A percentile compares a stretch with the other conserved stretches of the same genome.
phyloP scores from a whole-genome alignment of 225 moss, liverwort and hornwort species.

The Antitrichia curtipendula region DNA sequence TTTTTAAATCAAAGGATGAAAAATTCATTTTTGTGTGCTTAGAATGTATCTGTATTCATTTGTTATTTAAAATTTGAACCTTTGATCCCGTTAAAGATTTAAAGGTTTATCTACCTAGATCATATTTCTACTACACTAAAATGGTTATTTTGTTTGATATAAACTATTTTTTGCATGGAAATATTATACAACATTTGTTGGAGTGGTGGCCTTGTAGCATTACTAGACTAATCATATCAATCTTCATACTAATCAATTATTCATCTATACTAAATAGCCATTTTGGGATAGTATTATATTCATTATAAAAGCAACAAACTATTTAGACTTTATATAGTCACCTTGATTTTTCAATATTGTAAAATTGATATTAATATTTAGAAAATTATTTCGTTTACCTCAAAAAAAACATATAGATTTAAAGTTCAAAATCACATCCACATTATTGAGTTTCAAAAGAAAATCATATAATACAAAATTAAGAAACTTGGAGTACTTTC shows the following conservation, averaged over 20 bases:
- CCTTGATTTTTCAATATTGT: too few species aligned
- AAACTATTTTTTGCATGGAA: background rate
- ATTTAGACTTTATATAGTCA: too few species aligned
- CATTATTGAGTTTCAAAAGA: background rate
- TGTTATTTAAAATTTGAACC: too few species aligned
- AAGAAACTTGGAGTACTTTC: background rate
- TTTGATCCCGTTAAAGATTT: accelerated
- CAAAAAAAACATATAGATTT: background rate
- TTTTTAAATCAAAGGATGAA: too few species aligned
- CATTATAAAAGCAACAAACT: too few species aligned
- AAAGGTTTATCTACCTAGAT: too few species aligned
- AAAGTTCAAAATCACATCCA: background rate
- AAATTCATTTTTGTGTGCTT: too few species aligned
- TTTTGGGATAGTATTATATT: too few species aligned
- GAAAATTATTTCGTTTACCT: background rate
- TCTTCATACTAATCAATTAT: background rate
- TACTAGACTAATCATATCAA: background rate
- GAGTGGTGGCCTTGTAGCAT: background rate
- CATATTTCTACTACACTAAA: background rate
- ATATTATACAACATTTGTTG: background rate
- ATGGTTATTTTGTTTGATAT: background rate
- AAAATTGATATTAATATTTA: too few species aligned
- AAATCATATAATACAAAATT: background rate
- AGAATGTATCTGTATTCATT: too few species aligned
- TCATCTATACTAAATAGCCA: background rate